phyloP scores from a whole-genome alignment of 176 grass and related monocot genomes.

The Lolium multiflorum region DNA sequence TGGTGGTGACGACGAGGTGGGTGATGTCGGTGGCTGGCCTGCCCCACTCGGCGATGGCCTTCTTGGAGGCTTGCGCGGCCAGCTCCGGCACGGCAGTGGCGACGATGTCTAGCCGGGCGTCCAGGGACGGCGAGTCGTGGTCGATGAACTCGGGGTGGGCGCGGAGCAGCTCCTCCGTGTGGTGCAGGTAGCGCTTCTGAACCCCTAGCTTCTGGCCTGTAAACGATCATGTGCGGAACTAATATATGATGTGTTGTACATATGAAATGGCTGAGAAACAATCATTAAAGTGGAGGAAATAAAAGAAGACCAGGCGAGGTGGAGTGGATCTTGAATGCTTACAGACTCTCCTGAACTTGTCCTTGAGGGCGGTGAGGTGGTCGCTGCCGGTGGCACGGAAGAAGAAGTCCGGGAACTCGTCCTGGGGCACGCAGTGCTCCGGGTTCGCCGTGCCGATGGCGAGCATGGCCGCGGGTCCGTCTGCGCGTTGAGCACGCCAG shows the following conservation, averaged over 20 bases:
- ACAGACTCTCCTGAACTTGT: constrained; percentile 69
- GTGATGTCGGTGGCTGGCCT: neutral
- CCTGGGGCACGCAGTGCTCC: constrained; percentile 47
- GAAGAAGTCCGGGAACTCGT: constrained; percentile 70
- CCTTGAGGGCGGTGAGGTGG: constrained; percentile 72
- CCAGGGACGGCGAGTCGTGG: constrained; percentile 43
- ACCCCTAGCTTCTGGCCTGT: constrained; percentile 36
- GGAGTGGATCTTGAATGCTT: neutral
- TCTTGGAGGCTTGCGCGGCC: constrained; percentile 37
- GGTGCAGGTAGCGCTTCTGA: too few species aligned
- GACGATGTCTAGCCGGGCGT: neutral
- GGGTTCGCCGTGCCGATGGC: constrained; percentile 81
- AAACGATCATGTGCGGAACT: too few species aligned
- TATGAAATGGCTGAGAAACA: too few species aligned
- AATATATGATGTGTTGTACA: too few species aligned
- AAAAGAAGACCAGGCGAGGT: neutral
- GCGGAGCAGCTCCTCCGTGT: constrained; percentile 33
- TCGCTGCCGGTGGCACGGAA: constrained; percentile 83
- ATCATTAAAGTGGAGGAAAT: neutral
- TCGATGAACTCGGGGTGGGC: constrained; percentile 46
- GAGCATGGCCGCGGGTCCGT: constrained; percentile 66
- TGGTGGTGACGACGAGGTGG: constrained; percentile 56
- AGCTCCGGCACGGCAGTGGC: constrained; percentile 58
- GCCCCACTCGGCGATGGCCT: constrained; percentile 74
- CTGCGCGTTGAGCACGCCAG: constrained; percentile 44